phyloP scores from a whole-genome alignment of 2,329 filamentous ascomycete species.

The Cercospora nicotianae region DNA sequence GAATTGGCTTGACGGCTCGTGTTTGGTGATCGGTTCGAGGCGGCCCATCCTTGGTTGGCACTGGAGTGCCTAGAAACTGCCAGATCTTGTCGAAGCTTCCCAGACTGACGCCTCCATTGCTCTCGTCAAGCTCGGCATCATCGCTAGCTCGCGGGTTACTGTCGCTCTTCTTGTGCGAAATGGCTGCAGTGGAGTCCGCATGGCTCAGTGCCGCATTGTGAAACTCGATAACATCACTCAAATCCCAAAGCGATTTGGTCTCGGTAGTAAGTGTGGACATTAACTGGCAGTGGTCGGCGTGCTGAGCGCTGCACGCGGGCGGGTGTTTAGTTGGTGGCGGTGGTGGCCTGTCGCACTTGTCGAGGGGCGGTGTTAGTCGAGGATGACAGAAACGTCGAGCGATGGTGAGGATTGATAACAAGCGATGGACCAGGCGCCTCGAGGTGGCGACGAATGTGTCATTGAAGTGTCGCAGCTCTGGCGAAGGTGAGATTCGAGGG shows the following conservation, averaged over 20 bases:
- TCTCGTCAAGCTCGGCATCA: not conserved
- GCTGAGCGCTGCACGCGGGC: conserved; percentile 21
- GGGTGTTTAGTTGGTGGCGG: conserved; percentile 4
- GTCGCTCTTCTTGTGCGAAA: not conserved
- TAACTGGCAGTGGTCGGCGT: conserved; percentile 18
- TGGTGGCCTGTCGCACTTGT: conserved; percentile 8
- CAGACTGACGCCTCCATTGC: conserved; percentile 31
- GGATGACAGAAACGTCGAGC: not conserved
- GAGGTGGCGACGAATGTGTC: conserved; percentile 4
- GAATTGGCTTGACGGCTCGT: conserved; percentile 5
- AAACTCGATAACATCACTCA: conserved; percentile 48
- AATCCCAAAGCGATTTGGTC: conserved; percentile 46
- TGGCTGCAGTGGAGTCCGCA: conserved; percentile 6
- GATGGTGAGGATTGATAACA: not conserved
- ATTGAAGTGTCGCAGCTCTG: not conserved
- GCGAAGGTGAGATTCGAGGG: conserved; percentile 4
- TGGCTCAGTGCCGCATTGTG: conserved; percentile 34
- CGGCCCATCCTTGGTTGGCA: not conserved
- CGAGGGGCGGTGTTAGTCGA: not conserved
- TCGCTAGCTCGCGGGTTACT: not conserved
- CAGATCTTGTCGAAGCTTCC: conserved; percentile 53
- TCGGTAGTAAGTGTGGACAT: conserved; percentile 37
- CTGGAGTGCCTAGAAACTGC: conserved; percentile 44
- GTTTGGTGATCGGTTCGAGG: not conserved
- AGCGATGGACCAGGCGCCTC: not conserved